phyloP scores from a whole-genome alignment of 768 basidiomycete species.

The Amanita fuliginea region DNA sequence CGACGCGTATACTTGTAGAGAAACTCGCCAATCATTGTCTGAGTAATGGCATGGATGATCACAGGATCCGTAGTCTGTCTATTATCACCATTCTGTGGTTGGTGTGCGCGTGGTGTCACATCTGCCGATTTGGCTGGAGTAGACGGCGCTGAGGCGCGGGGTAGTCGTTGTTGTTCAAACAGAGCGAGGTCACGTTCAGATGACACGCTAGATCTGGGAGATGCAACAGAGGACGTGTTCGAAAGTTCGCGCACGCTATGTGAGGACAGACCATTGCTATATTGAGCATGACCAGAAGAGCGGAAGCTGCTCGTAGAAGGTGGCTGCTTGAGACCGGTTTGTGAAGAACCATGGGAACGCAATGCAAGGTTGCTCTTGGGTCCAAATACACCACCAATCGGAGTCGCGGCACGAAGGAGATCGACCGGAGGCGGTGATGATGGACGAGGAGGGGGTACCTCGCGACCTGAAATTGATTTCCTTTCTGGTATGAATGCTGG shows the following conservation, averaged over 20 bases:
- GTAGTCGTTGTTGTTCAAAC: slow-evolving; percentile 10
- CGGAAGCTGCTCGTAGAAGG: slow-evolving; percentile 80
- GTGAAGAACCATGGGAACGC: slow-evolving; percentile 57
- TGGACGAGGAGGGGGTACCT: slow-evolving; percentile 74
- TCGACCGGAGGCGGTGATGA: slow-evolving; percentile 90
- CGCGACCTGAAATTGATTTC: slow-evolving; percentile 38
- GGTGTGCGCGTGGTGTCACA: slow-evolving; percentile 26
- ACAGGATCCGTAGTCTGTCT: slow-evolving; percentile 68
- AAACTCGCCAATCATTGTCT: slow-evolving; percentile 99
- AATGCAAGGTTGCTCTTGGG: slow-evolving; percentile 42
- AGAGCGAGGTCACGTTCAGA: slow-evolving; percentile 51
- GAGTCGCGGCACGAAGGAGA: slow-evolving; percentile 85
- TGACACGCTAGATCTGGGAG: slow-evolving; percentile 74
- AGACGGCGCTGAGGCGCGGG: slow-evolving; percentile 17
- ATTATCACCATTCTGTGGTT: slow-evolving; percentile 12
- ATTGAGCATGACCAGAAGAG: slow-evolving; percentile 54
- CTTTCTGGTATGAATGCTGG: slow-evolving; percentile 69
- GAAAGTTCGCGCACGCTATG: slow-evolving; percentile 47
- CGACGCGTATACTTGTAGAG: slow-evolving; percentile 94
- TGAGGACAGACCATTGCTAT: slow-evolving; percentile 32
- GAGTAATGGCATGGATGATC: slow-evolving; percentile 94
- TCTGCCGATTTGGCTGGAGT: slow-evolving; percentile 38
- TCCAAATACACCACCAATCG: slow-evolving; percentile 45
- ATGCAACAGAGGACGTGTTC: slow-evolving; percentile 55
- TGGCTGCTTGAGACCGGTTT: slow-evolving; percentile 52